These are phyloP conservation scores for Reutealis trisperma DNA, from an alignment of 345 rosid genomes.

Conservation along the genomic window DNA sequence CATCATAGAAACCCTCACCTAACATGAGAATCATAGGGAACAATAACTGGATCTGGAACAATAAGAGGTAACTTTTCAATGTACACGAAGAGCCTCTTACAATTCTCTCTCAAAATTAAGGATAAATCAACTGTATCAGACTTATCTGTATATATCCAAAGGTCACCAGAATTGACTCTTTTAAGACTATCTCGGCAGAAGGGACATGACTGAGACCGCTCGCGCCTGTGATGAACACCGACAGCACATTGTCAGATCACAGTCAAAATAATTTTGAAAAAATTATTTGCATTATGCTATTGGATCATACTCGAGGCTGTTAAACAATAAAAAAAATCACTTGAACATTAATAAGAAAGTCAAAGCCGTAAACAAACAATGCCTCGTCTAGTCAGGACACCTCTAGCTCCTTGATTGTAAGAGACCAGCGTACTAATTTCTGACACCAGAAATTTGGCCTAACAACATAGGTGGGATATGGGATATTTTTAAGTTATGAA, in stretches of 20 bases:
- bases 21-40: conserved; percentile 13
- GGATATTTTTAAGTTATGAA: not conserved
- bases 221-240: conserved; percentile 38
- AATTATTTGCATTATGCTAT: no score
- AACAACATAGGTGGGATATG: not conserved
- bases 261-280: not conserved
- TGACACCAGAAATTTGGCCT: not conserved
- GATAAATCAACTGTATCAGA: conserved; percentile 51
- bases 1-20: not conserved
- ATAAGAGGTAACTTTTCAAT: conserved; percentile 61
- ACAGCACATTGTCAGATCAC: not conserved
- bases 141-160: conserved; percentile 58
- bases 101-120: conserved; percentile 55
- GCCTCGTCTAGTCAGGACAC: not conserved
- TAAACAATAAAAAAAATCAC: no score
- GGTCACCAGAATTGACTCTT: conserved; percentile 69
- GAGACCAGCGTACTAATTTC: not conserved
- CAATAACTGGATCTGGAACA: conserved; percentile 48
- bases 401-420: not conserved
- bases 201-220: conserved; percentile 65
- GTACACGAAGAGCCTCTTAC: conserved; percentile 55
- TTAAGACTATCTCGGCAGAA: conserved; percentile 66
- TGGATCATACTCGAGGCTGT: no score
- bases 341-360: not conserved
- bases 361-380: not conserved